phyloP scores from a whole-genome alignment of 768 basidiomycete species.

The Nevesoporus exiguus region DNA sequence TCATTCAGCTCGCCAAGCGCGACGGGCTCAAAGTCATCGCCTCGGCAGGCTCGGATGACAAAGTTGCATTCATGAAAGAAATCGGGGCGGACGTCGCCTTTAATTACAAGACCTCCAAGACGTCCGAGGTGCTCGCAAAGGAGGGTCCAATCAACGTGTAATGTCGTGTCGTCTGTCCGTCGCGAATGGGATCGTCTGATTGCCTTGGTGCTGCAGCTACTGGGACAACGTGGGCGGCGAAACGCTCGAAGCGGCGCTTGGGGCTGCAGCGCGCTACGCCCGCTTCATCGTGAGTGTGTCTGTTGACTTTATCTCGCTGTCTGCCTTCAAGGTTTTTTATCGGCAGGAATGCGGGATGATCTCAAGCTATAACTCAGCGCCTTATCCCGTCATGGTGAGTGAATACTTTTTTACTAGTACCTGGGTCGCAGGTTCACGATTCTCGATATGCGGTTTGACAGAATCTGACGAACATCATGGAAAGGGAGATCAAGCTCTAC shows the following conservation, averaged over 20 bases:
- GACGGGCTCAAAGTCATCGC: conserved; percentile 10
- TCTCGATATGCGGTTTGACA: background rate
- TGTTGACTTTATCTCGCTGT: background rate
- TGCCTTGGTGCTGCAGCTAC: background rate
- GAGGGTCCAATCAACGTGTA: conserved; percentile 5
- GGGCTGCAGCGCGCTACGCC: conserved; percentile 1
- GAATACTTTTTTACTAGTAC: background rate
- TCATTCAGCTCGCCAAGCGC: conserved; percentile 7
- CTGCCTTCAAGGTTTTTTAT: background rate
- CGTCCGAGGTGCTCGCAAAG: conserved; percentile 3
- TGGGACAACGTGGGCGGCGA: conserved; percentile 7
- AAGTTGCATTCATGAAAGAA: conserved; percentile 4
- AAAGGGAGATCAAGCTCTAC: background rate
- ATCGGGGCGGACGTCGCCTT: conserved; percentile 1
- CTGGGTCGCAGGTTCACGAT: background rate
- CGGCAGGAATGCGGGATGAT: background rate
- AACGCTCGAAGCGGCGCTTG: conserved; percentile 3
- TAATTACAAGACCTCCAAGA: conserved; percentile 5
- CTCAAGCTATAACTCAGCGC: background rate
- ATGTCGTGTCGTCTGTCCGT: background rate
- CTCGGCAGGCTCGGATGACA: conserved; percentile 3
- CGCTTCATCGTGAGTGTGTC: conserved; percentile 6
- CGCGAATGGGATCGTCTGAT: background rate
- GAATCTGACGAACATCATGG: conserved; percentile 1
- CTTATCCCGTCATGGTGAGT: background rate